Percentiles rank a stretch among this genome's conserved stretches.
Evolutionary conservation across 2,329 filamentous ascomycete genomes (phyloP).

Genomic region (Neurospora sp.): DNA sequence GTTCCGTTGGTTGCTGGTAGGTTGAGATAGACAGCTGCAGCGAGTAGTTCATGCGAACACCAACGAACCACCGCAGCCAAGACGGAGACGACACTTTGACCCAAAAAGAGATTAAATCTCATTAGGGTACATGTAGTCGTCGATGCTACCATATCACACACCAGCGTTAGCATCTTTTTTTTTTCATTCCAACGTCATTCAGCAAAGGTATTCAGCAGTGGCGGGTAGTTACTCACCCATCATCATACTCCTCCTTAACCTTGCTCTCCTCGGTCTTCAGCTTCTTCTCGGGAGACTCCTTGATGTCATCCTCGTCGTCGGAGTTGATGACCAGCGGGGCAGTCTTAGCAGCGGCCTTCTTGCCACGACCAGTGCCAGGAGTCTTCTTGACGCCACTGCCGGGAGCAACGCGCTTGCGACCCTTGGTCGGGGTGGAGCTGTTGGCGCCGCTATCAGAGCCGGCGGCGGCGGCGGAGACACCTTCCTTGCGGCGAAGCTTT

Average conservation of each 20-base stretch:
- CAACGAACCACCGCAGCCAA: not conserved
- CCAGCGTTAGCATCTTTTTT: no score
- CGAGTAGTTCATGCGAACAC: not conserved
- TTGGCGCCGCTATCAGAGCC: not conserved
- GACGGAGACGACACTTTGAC: not conserved
- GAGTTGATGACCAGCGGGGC: conserved; percentile 1
- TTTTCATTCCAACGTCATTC: no score
- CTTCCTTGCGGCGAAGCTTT: conserved; percentile 24
- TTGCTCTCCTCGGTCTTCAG: conserved; percentile 5
- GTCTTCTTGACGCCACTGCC: conserved; percentile 1
- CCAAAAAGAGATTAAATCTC: not conserved
- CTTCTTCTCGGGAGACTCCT: conserved; percentile 11
- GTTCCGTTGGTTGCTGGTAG: not conserved
- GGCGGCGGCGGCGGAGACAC: not conserved
- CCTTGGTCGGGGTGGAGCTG: conserved; percentile 4
- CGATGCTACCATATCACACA: no score
- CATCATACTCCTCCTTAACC: conserved; percentile 9
- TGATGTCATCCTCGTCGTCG: conserved; percentile 3
- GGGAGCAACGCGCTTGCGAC: conserved; percentile 3
- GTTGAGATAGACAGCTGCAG: not conserved
- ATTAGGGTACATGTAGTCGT: not conserved
- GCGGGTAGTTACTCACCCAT: not conserved
- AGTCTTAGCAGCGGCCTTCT: conserved; percentile 8
- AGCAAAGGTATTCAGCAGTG: no score
- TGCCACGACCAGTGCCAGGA: conserved; percentile 12